These are phyloP conservation scores for Chenopodium quinoa DNA, from an alignment of 148 eudicot genomes.

Conservation along the genomic window DNA sequence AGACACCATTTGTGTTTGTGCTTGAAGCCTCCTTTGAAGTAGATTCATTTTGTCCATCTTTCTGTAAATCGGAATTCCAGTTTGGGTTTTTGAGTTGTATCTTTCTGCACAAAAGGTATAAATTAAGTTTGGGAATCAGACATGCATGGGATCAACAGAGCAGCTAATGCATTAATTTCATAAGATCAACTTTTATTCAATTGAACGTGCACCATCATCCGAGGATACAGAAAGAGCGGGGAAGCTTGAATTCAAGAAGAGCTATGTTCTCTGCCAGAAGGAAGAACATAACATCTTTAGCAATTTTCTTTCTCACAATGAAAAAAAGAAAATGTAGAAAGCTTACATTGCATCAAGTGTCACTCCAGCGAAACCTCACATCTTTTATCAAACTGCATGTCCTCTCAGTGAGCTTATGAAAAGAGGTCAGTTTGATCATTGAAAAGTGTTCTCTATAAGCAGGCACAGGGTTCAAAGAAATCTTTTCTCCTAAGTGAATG, in stretches of 20 bases:
- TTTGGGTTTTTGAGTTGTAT: constrained; percentile 95
- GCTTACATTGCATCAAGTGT: constrained; percentile 99
- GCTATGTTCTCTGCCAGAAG: background rate
- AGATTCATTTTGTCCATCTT: constrained; percentile 54
- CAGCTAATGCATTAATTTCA: background rate
- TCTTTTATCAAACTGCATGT: constrained; percentile 78
- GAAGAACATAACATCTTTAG: background rate
- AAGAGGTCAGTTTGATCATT: constrained; percentile 75
- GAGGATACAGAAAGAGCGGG: background rate
- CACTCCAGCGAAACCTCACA: constrained; percentile 79
- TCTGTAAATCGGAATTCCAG: constrained; percentile 91
- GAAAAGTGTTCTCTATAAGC: constrained; percentile 89
- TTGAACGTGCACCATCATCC: background rate
- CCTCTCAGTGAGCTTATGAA: constrained; percentile 74
- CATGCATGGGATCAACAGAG: background rate
- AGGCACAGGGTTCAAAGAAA: constrained; percentile 66
- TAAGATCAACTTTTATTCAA: background rate
- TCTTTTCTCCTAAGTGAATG: constrained; percentile 37
- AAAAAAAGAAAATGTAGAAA: constrained; percentile 1
- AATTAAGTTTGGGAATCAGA: background rate
- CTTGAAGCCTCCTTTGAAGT: constrained; percentile 40
- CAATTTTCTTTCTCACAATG: background rate
- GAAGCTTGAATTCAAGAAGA: background rate
- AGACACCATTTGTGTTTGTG: constrained; percentile 35
- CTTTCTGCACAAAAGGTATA: constrained; percentile 55